phyloP scores from a whole-genome alignment of 768 basidiomycete species.

The Tricholoma matsutake region DNA sequence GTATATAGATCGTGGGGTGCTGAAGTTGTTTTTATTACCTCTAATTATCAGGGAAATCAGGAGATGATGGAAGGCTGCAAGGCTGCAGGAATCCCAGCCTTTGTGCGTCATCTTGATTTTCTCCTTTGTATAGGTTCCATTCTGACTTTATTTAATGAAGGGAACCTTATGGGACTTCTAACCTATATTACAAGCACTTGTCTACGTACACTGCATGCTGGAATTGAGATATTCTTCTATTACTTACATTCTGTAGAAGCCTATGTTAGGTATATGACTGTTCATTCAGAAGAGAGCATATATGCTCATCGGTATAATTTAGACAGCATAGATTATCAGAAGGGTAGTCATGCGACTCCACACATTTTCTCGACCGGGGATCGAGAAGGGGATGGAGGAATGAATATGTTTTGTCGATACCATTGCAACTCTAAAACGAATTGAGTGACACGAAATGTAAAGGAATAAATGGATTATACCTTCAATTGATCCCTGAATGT shows the following conservation, averaged over 20 bases:
- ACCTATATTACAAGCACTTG: constrained; percentile 4
- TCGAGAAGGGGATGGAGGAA: constrained; percentile 25
- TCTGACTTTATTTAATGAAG: constrained; percentile 19
- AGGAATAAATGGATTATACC: constrained; percentile 39
- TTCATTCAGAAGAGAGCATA: neutral
- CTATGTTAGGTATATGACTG: neutral
- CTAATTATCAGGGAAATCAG: constrained; percentile 71
- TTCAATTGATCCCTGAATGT: constrained; percentile 72
- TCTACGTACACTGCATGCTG: neutral
- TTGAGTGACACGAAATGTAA: neutral
- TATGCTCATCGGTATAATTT: neutral
- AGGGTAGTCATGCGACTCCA: neutral
- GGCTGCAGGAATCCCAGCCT: constrained; percentile 63
- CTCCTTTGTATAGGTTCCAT: neutral
- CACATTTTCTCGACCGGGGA: neutral
- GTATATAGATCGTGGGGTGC: constrained; percentile 75
- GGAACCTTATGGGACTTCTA: constrained; percentile 76
- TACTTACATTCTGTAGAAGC: neutral
- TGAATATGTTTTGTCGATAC: constrained; percentile 76
- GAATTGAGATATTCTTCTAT: neutral
- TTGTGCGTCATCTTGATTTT: constrained; percentile 35
- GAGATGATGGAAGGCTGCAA: constrained; percentile 86
- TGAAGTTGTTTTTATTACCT: constrained; percentile 82
- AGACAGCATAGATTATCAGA: neutral
- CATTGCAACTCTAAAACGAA: constrained; percentile 62